Evolutionary conservation across 2,329 filamentous ascomycete species (phyloP), one percentile per base, ranked within the genome.

Genomic region (Endothia cerciana): DNA sequence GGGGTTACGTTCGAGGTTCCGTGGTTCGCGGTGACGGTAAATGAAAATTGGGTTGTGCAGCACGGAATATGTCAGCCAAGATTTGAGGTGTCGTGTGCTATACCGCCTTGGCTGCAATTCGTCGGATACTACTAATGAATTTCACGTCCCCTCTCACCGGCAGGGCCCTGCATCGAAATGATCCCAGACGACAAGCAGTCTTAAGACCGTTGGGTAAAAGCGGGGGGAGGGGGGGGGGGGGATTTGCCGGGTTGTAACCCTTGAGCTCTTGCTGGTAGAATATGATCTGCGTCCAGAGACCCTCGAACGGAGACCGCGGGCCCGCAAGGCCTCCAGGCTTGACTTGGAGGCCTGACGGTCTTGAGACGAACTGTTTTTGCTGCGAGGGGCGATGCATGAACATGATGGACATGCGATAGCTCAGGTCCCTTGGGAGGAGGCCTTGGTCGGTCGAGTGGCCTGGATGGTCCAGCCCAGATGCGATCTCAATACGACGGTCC

Each of bases 161-260:
- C 33, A 36, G 33, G 33, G 33, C 33, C 33, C 33, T 36, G 33
- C 33, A 10, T 36, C 33, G 33, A 36, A n/a, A 36, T 36, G 10
- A 19, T 17, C 13, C 11, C 22, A 51, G 22, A n/a, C n/a, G n/a
- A n/a, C n/a, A n/a, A n/a, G n/a, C n/a, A n/a, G n/a, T 19, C 53
- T 41, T 15, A 22, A 38, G 57, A 56, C 58, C 22, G 19, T 51
- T 51, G 47, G n/a, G 60, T 41, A 43, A 62, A 63, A 36, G 64
- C 49, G 62, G 59, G 60, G 47, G n/a, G n/a, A n/a, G n/a, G n/a
- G n/a, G n/a, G n/a, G n/a, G n/a, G n/a, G n/a, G n/a, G 15, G 40
- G 59, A 53, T 62, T 19, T 62, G 62, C 63, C 63, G 65, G 65
- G 63, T 62, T 67, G 58, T 60, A 56, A 67, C 62, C 55, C 30